phyloP scores from a whole-genome alignment of 2,329 filamentous ascomycete genomes.

The Aspergillus japonicus region DNA sequence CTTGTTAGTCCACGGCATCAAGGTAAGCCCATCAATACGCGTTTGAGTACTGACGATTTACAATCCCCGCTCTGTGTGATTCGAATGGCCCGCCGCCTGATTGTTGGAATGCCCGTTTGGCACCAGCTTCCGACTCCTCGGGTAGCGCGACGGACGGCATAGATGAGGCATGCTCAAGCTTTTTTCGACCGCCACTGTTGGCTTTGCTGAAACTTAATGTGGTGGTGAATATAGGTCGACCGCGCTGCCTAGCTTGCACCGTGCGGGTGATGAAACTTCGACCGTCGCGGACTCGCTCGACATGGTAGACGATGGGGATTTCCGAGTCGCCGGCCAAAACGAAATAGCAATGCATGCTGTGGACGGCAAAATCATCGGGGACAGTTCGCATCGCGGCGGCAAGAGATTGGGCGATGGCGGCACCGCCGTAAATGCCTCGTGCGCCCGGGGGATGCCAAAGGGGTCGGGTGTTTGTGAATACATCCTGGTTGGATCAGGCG shows the following conservation, averaged over 20 bases:
- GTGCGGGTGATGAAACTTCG: conserved; percentile 87
- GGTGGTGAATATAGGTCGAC: conserved; percentile 89
- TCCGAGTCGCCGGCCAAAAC: conserved; percentile 82
- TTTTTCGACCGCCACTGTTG: conserved; percentile 50
- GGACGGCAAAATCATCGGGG: conserved; percentile 72
- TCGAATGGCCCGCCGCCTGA: conserved; percentile 55
- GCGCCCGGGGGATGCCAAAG: conserved; percentile 92
- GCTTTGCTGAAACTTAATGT: conserved; percentile 84
- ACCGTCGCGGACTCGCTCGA: conserved; percentile 89
- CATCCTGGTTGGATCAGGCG: conserved; percentile 56
- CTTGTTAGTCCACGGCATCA: conserved; percentile 2
- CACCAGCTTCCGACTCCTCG: conserved; percentile 28
- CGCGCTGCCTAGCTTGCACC: conserved; percentile 89
- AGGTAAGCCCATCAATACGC: background rate
- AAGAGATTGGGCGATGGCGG: conserved; percentile 89
- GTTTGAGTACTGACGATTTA: conserved; percentile 48
- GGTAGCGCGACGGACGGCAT: conserved; percentile 56
- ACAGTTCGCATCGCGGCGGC: conserved; percentile 87
- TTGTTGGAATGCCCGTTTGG: conserved; percentile 26
- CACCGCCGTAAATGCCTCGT: conserved; percentile 88
- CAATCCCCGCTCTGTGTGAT: conserved; percentile 55
- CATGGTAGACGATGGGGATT: conserved; percentile 89
- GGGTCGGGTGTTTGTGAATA: conserved; percentile 91
- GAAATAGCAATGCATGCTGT: conserved; percentile 99
- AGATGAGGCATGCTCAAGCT: conserved; percentile 64